Evolutionary conservation across 176 grass and related monocot species (phyloP), one percentile per base, ranked within the genome.

Genomic region (Rhipidocladum racemiflorum): DNA sequence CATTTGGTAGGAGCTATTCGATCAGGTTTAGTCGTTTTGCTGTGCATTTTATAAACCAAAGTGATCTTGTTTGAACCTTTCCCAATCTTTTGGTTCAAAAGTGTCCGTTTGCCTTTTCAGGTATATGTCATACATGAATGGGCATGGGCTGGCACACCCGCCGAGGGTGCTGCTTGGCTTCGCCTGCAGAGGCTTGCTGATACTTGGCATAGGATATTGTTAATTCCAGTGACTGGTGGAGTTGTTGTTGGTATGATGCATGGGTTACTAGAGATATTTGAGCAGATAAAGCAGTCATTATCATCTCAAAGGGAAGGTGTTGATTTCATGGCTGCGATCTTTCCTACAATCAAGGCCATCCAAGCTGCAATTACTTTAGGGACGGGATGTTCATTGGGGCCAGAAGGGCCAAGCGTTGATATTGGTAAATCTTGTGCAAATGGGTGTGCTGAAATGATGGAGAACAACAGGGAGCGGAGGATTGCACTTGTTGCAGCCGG

Each of bases 361-460:
- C 92, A 98, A 79, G 88, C 96, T 75, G 92, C 96, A 65, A 79
- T 98, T 87, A 91, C 96, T 68, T 76, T 95, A 77, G 96, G 96
- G 50, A 98, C 92, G 1, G 95, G 95, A 13, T 95, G 96, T 92
- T 98, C 96, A 8, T 54, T 98, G 75, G 96, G 96, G 34, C 92
- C 96, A 55, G 92, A 98, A 87, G 95, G 95, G 21, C 95, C 95
- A 21, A 97, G 92, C 61, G 96, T 95, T 61, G 96, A 98, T 84
- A 98, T 98, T 72, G 96, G 96, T 18, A 95, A 91, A 86, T 98
- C 92, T 0, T 98, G 96, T 15, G 96, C 96, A 54, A 87, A 91
- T 86, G 96, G 96, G n/a, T 98, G 96, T 75, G 94, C 96, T 65
- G 92, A 98, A 88, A 95, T 98, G 96, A 98, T 98, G 96, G 96